Evolutionary conservation across 352 stramenopile species (phyloP).

Genomic region (Phytophthora cajani): DNA sequence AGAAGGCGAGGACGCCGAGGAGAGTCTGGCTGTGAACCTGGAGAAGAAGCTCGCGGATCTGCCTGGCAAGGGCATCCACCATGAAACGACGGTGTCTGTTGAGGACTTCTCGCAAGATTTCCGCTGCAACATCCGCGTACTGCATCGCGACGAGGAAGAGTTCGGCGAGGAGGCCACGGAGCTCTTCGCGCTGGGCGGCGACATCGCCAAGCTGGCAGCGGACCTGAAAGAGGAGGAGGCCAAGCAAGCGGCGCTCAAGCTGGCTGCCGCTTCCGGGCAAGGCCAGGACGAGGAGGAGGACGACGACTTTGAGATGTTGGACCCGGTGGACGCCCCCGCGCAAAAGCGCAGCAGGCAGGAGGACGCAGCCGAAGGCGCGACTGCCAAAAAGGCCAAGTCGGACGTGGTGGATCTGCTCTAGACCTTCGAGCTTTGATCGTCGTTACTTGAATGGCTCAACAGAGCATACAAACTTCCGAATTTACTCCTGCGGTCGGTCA

Average conservation of each 20-base stretch:
- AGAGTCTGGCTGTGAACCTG: constrained; percentile 86
- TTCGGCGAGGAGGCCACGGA: constrained; percentile 78
- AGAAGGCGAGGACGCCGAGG: constrained; percentile 93
- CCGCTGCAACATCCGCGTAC: constrained; percentile 81
- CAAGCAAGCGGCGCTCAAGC: constrained; percentile 40
- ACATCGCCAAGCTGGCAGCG: constrained; percentile 63
- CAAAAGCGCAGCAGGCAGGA: constrained; percentile 36
- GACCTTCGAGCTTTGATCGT: constrained; percentile 23
- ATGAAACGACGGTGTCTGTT: constrained; percentile 93
- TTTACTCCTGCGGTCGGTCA: no score
- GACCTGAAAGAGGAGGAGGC: constrained; percentile 49
- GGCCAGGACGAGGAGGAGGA: constrained; percentile 32
- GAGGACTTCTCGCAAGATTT: constrained; percentile 97
- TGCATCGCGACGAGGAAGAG: constrained; percentile 66
- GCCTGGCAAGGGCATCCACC: constrained; percentile 91
- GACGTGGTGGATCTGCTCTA: constrained; percentile 24
- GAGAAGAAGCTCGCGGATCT: constrained; percentile 88
- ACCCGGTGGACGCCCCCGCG: constrained; percentile 15
- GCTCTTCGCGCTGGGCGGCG: constrained; percentile 79
- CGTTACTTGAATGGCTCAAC: neutral
- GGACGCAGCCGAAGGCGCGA: constrained; percentile 3
- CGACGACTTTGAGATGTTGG: constrained; percentile 40
- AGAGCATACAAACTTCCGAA: neutral
- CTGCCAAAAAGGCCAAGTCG: constrained; percentile 40
- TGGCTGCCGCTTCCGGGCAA: constrained; percentile 10